These are phyloP conservation scores for Fonsecaea monophora DNA, from an alignment of 2,329 filamentous ascomycete genomes.

Conservation along the genomic window DNA sequence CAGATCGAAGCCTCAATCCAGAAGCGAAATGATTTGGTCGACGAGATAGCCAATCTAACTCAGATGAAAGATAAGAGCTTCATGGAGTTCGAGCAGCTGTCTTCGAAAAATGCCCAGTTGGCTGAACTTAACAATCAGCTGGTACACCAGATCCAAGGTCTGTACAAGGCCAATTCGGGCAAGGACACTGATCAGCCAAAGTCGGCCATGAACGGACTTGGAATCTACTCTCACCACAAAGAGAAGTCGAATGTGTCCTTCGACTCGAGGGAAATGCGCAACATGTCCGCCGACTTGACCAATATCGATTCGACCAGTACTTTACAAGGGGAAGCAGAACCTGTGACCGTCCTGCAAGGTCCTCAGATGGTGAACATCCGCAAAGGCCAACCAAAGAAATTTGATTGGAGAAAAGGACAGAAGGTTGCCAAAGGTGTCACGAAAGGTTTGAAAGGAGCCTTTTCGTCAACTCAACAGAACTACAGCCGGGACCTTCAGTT, in stretches of 20 bases:
- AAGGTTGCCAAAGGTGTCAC: slow-evolving; percentile 92
- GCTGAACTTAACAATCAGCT: slow-evolving; percentile 95
- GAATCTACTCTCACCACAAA: slow-evolving; percentile 66
- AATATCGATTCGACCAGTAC: slow-evolving; percentile 66
- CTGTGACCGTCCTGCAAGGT: slow-evolving; percentile 66
- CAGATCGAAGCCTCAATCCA: slow-evolving; percentile 89
- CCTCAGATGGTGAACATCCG: slow-evolving; percentile 96
- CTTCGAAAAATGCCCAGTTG: slow-evolving; percentile 90
- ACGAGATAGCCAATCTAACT: slow-evolving; percentile 82
- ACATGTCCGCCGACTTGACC: slow-evolving; percentile 54
- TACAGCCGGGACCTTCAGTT: slow-evolving; percentile 56
- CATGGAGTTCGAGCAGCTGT: slow-evolving; percentile 93
- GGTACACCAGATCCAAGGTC: slow-evolving; percentile 89
- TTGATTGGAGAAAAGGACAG: slow-evolving; percentile 98
- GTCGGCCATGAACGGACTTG: slow-evolving; percentile 61
- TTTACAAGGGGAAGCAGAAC: slow-evolving; percentile 70
- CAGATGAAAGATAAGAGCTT: slow-evolving; percentile 91
- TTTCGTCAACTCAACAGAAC: slow-evolving; percentile 68
- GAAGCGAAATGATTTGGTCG: slow-evolving; percentile 80
- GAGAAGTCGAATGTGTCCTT: slow-evolving; percentile 57
- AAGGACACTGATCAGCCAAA: slow-evolving; percentile 51
- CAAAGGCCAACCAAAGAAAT: slow-evolving; percentile 93
- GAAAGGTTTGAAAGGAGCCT: slow-evolving; percentile 92
- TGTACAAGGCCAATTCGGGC: slow-evolving; percentile 80
- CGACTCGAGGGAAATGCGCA: slow-evolving; percentile 52